Percentiles rank a stretch among this genome's conserved stretches.
Conservation (phyloP, 371 early-diverging fungal species). For the Circinella minor region DNA sequence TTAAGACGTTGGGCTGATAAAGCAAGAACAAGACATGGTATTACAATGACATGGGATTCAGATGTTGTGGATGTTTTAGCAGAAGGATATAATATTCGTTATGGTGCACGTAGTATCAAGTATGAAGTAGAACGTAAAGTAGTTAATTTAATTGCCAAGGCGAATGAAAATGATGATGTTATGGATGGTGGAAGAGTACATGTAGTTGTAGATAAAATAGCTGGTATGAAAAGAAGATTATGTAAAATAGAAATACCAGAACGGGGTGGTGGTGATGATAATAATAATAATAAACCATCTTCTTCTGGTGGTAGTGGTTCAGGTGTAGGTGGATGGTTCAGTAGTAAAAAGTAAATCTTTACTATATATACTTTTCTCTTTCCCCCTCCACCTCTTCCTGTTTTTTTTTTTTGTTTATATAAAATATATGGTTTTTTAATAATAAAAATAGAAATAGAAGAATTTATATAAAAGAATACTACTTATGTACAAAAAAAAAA, state of each 20-base stretch:
- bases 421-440: too few relatives aligned
- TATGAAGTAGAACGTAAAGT: slow-evolving; percentile 64
- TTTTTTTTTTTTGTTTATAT: neutral
- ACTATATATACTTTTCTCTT: too few relatives aligned
- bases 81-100: slow-evolving; percentile 60
- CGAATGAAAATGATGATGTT: slow-evolving; percentile 62
- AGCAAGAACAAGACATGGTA: slow-evolving; percentile 55
- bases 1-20: slow-evolving; percentile 58
- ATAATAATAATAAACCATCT: slow-evolving; percentile 8
- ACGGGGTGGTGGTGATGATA: slow-evolving; percentile 44
- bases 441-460: neutral
- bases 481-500: too few relatives aligned
- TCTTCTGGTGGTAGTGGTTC: slow-evolving; percentile 16
- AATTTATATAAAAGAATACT: too few relatives aligned
- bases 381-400: neutral
- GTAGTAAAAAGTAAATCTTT: slow-evolving; percentile 35
- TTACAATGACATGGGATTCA: slow-evolving; percentile 57
- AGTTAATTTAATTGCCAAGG: slow-evolving; percentile 62
- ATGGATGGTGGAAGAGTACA: slow-evolving; percentile 54
- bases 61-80: slow-evolving; percentile 56
- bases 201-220: slow-evolving; percentile 41
- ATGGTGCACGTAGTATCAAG: slow-evolving; percentile 68
- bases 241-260: slow-evolving; percentile 48
- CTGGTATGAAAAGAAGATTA: slow-evolving; percentile 34
- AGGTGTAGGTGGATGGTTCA: slow-evolving; percentile 39